These are phyloP conservation scores for Tricharina praecox DNA, from an alignment of 495 filamentous ascomycete genomes.

Conservation along the genomic window DNA sequence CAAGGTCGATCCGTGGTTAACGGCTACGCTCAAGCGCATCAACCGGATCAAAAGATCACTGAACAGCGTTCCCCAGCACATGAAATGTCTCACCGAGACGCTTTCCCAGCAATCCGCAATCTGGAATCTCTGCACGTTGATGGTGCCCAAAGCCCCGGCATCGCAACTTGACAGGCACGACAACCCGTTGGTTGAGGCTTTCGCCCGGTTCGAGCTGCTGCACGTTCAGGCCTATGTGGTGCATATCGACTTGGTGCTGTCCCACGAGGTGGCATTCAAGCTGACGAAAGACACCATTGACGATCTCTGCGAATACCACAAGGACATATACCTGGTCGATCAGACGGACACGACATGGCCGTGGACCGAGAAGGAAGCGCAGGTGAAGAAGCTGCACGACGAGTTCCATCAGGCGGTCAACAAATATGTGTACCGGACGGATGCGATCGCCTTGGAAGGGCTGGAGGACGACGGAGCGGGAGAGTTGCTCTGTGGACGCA, in stretches of 20 bases:
- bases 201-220: slow-evolving; percentile 88
- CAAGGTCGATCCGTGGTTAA: slow-evolving; percentile 96
- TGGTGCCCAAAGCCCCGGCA: slow-evolving; percentile 82
- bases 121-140: slow-evolving; percentile 88
- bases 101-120: slow-evolving; percentile 81
- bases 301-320: slow-evolving; percentile 85
- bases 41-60: slow-evolving; percentile 94
- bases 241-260: slow-evolving; percentile 96
- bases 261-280: slow-evolving; percentile 97
- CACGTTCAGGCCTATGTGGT: slow-evolving; percentile 96
- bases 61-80: slow-evolving; percentile 94
- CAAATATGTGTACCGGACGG: slow-evolving; percentile 87
- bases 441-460: slow-evolving; percentile 79
- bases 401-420: slow-evolving; percentile 96
- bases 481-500: slow-evolving; percentile 78
- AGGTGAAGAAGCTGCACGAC: slow-evolving; percentile 94
- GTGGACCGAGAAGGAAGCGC: slow-evolving; percentile 92
- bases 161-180: slow-evolving; percentile 68
- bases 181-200: slow-evolving; percentile 74
- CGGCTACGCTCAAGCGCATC: slow-evolving; percentile 87
- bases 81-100: slow-evolving; percentile 89
- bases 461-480: slow-evolving; percentile 94
- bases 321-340: slow-evolving; percentile 88
- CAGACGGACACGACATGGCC: slow-evolving; percentile 76
- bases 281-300: slow-evolving; percentile 96